These are phyloP conservation scores for Psilocybe cyanescens DNA, from an alignment of 768 basidiomycete species.

Conservation along the genomic window DNA sequence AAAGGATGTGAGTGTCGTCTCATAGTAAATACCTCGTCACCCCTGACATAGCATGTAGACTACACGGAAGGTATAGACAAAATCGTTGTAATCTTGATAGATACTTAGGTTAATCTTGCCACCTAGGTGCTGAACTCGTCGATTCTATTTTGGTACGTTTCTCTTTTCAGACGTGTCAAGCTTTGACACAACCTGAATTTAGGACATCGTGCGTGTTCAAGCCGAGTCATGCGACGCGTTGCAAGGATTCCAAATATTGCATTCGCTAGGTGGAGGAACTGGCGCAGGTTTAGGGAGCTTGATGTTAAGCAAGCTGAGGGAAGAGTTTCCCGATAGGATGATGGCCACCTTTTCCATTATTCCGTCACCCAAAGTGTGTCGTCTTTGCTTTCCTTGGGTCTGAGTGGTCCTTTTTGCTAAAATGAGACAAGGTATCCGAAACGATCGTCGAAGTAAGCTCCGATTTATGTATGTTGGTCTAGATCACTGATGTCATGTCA, in stretches of 20 bases:
- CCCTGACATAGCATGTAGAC: slow-evolving; percentile 41
- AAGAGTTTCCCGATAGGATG: slow-evolving; percentile 66
- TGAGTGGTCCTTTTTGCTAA: background rate
- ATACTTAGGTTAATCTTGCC: background rate
- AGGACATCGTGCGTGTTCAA: slow-evolving; percentile 79
- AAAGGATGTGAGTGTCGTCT: slow-evolving; percentile 77
- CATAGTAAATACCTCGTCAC: background rate
- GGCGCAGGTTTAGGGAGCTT: slow-evolving; percentile 86
- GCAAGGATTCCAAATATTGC: slow-evolving; percentile 90
- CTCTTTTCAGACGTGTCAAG: background rate
- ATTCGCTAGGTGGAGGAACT: slow-evolving; percentile 91
- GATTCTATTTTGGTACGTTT: slow-evolving; percentile 71
- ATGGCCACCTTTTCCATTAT: slow-evolving; percentile 57
- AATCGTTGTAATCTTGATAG: background rate
- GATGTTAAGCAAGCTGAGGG: slow-evolving; percentile 79
- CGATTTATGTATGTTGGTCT: slow-evolving; percentile 40
- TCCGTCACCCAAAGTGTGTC: slow-evolving; percentile 49
- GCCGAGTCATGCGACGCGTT: slow-evolving; percentile 82
- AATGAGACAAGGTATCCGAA: slow-evolving; percentile 47
- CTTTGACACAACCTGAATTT: slow-evolving; percentile 1
- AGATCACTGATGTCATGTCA: slow-evolving; percentile 55
- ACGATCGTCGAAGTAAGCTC: slow-evolving; percentile 65
- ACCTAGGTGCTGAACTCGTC: slow-evolving; percentile 84
- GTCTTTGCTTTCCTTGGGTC: slow-evolving; percentile 22
- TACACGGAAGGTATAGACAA: slow-evolving; percentile 78